Evolutionary conservation across 108 stramenopile species (phyloP), one percentile per base, ranked within the genome.

Genomic region (Phaeodactylum tricornutum): DNA sequence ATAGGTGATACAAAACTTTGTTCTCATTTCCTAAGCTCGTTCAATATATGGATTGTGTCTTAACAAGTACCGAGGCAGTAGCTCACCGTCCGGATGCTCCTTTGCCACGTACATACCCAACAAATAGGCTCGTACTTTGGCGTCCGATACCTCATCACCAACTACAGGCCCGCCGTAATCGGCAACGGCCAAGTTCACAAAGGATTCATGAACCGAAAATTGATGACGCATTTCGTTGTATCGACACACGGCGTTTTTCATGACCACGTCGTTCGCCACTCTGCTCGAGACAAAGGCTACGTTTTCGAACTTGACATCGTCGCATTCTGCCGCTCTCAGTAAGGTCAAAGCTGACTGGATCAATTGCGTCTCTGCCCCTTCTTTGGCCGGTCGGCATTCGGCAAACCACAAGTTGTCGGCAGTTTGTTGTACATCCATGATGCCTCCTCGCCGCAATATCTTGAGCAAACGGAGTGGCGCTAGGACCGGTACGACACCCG

Each of bases 31-130:
- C 38, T 40, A 40, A 40, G 4, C 4, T 16, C 21, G 5, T 8
- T 32, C 26, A 17, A 21, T 16, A 41, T 23, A 53, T 6, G 6
- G 4, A 23, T 55, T 46, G 20, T 46, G 28, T 42, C 59, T 27
- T 2, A 62, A 14, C 9, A 75, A 20, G 36, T 62, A 75, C 28
- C 64, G 55, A 21, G 61, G 52, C 1, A 76, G 63, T 8, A 79
- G 19, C 33, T 34, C 53, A 9, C 62, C 64, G 72, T 81, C 69
- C 16, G 79, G 84, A 53, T 85, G 84, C 59, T 74, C 79, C 53
- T 72, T 64, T 11, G 84, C 79, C 47, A 85, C 70, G 34, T 71
- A 67, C 45, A 79, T 48, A 17, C 74, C 84, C 56, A 85, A 59
- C 26, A 79, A 43, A 28, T 49, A 77, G 0, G 67, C 79, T 44